These are phyloP conservation scores for Inga leiocalycina DNA, from an alignment of 306 rosid species.

Conservation along the genomic window DNA sequence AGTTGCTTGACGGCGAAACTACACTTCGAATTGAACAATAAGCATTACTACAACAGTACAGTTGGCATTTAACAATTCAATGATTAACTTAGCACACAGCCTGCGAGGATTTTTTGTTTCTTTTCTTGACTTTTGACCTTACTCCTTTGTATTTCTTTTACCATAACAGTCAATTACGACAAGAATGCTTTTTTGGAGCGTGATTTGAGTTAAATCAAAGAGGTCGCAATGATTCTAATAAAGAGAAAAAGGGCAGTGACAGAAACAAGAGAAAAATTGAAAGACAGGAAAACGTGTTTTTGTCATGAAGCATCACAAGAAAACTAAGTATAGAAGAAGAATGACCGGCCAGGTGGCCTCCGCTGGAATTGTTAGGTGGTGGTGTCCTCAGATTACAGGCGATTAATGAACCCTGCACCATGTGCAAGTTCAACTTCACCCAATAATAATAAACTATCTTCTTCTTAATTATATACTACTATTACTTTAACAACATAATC, in stretches of 20 bases:
- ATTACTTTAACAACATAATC: not conserved
- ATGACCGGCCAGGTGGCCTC: not conserved
- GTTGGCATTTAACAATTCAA: not conserved
- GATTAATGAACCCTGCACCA: constrained; percentile 33
- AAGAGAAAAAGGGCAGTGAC: not conserved
- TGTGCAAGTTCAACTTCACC: constrained; percentile 29
- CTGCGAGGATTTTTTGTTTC: not conserved
- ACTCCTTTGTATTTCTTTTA: constrained; percentile 36
- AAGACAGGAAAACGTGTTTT: constrained; percentile 31
- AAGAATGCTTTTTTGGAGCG: constrained; percentile 32
- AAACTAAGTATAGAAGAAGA: constrained; percentile 18
- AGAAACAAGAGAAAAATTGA: constrained; percentile 3
- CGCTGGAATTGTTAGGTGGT: constrained; percentile 18
- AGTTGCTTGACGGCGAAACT: not conserved
- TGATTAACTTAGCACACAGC: not conserved
- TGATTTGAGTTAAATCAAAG: constrained; percentile 53
- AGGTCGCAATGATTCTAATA: constrained; percentile 37
- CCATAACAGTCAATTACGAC: constrained; percentile 10
- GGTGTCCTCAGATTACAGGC: constrained; percentile 6
- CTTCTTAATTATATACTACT: not conserved
- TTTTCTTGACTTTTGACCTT: constrained; percentile 33
- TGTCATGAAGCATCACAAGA: not conserved
- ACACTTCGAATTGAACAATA: not conserved
- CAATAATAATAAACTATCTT: not conserved
- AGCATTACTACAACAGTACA: not conserved